A percentile compares a stretch with the other conserved stretches of the same genome.
Conservation (phyloP, 2,329 filamentous ascomycete genomes). For the Pseudodiploospora longispora region DNA sequence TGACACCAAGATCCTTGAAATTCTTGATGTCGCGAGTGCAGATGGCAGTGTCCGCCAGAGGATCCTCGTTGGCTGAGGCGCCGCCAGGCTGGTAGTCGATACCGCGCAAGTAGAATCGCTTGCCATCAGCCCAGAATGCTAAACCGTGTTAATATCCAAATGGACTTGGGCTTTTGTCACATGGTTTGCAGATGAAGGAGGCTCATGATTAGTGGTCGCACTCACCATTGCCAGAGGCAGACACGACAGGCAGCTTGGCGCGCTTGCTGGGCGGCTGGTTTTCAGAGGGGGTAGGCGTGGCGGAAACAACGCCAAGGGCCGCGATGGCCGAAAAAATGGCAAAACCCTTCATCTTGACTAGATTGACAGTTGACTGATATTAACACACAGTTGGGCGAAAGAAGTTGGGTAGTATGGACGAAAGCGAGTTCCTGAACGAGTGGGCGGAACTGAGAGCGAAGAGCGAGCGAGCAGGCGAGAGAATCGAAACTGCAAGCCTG, state of each 20-base stretch:
- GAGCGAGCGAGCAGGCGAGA: slow-evolving; percentile 5
- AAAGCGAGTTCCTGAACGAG: slow-evolving; percentile 2
- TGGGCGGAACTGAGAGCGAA: slow-evolving; percentile 1
- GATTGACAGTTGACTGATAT: background rate
- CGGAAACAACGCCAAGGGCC: slow-evolving; percentile 34
- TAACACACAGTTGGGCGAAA: background rate
- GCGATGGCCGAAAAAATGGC: slow-evolving; percentile 40
- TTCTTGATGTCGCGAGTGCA: slow-evolving; percentile 75
- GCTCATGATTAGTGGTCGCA: background rate
- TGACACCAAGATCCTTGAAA: slow-evolving; percentile 81
- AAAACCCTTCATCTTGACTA: slow-evolving; percentile 40
- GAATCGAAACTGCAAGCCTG: slow-evolving; percentile 1
- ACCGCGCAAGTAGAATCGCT: slow-evolving; percentile 52
- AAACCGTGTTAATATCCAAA: slow-evolving; percentile 1
- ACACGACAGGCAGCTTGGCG: slow-evolving; percentile 40
- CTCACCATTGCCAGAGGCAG: slow-evolving; percentile 50
- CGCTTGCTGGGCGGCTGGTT: slow-evolving; percentile 43
- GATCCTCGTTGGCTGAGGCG: slow-evolving; percentile 53
- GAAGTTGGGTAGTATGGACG: slow-evolving; percentile 4
- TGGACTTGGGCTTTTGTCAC: background rate
- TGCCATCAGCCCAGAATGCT: slow-evolving; percentile 48
- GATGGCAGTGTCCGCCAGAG: slow-evolving; percentile 59
- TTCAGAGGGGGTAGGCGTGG: slow-evolving; percentile 42
- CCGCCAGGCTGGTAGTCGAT: slow-evolving; percentile 58
- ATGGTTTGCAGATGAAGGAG: background rate